A percentile compares a stretch with the other conserved stretches of the same genome.
phyloP scores from a whole-genome alignment of 2,329 filamentous ascomycete genomes.

The Penicillium sp. region DNA sequence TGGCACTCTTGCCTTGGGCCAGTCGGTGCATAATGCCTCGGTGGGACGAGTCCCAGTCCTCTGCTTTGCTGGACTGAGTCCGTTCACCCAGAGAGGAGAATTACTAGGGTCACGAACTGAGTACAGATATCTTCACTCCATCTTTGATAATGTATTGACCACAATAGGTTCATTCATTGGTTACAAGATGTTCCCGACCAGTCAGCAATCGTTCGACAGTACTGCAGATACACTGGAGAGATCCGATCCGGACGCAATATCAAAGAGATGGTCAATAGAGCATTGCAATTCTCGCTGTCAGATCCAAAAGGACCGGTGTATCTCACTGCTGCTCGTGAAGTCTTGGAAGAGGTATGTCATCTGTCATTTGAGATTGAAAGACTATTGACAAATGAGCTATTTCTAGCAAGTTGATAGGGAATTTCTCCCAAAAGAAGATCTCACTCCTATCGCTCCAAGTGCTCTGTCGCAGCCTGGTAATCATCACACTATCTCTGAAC shows the following conservation, averaged over 20 bases:
- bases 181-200: slow-evolving; percentile 76
- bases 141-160: too few relatives aligned
- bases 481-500: neutral
- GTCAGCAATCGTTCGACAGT: slow-evolving; percentile 69
- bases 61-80: slow-evolving; percentile 69
- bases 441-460: slow-evolving; percentile 9
- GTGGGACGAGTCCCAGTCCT: slow-evolving; percentile 65
- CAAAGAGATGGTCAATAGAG: slow-evolving; percentile 79
- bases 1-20: slow-evolving; percentile 69
- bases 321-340: slow-evolving; percentile 67
- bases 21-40: slow-evolving; percentile 70
- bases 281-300: slow-evolving; percentile 69
- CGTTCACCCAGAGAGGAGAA: slow-evolving; percentile 68
- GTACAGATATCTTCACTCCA: slow-evolving; percentile 39
- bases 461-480: slow-evolving; percentile 12
- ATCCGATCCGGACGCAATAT: slow-evolving; percentile 76
- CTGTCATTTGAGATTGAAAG: neutral
- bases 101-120: slow-evolving; percentile 66
- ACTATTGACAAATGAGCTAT: too few relatives aligned
- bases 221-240: slow-evolving; percentile 74
- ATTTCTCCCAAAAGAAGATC: slow-evolving; percentile 9
- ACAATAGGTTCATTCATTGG: slow-evolving; percentile 58
- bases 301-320: slow-evolving; percentile 74
- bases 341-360: slow-evolving; percentile 69
- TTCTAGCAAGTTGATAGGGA: slow-evolving; percentile 14